Evolutionary conservation across 208 protist species (phyloP).

Genomic region (Wallacemonas sp.): DNA sequence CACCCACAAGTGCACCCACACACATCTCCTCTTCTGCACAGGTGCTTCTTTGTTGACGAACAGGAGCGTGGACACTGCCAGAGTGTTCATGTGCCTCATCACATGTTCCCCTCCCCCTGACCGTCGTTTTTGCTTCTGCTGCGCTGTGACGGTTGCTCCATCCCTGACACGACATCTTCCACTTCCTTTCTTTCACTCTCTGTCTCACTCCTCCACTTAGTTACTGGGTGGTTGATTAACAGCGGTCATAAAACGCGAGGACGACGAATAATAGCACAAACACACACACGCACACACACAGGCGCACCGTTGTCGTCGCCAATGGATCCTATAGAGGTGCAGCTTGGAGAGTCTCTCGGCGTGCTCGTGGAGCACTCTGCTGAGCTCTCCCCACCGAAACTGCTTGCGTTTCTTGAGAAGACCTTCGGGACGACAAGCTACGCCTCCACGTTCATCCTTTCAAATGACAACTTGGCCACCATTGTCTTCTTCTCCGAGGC

Average conservation of each 20-base stretch:
- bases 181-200: background rate
- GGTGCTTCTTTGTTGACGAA: background rate
- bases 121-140: background rate
- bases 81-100: no score
- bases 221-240: background rate
- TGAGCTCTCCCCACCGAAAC: slow-evolving; percentile 19
- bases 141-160: background rate
- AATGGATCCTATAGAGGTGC: slow-evolving; percentile 20
- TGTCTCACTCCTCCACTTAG: background rate
- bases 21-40: background rate
- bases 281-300: slow-evolving; percentile 3
- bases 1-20: background rate
- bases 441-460: slow-evolving; percentile 26
- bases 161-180: background rate
- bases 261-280: background rate
- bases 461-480: slow-evolving; percentile 31
- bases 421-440: slow-evolving; percentile 34
- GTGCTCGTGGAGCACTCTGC: slow-evolving; percentile 40
- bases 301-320: no score
- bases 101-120: no score
- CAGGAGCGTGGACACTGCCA: no score
- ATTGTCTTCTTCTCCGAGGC: slow-evolving; percentile 42
- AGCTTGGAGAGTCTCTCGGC: slow-evolving; percentile 44
- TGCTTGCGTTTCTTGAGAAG: slow-evolving; percentile 18
- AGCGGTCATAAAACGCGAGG: background rate